Conservation (phyloP, 1,284 basidiomycete genomes). For the Boletus smithii region DNA sequence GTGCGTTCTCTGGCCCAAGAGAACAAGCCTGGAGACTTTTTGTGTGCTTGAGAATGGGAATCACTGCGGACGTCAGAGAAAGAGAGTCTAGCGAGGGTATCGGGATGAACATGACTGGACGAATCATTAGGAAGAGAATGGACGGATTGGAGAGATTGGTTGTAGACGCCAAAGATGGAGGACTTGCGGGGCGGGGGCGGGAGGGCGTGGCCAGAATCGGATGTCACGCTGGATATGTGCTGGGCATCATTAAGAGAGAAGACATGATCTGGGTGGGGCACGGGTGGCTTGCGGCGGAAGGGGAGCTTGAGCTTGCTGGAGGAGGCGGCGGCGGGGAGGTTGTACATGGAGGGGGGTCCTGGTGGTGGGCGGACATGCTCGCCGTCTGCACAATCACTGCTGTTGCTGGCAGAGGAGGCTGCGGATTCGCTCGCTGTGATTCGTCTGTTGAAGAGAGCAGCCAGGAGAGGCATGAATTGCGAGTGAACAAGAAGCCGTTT, state of each 20-base stretch:
- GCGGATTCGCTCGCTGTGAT: constrained; percentile 31
- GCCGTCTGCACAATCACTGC: constrained; percentile 36
- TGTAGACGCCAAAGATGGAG: constrained; percentile 53
- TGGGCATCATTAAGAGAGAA: no score
- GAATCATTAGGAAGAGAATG: constrained; percentile 53
- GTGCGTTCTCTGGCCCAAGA: constrained; percentile 44
- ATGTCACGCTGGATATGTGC: constrained; percentile 33
- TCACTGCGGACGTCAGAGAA: constrained; percentile 22
- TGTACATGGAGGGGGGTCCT: constrained; percentile 34
- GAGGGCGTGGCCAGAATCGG: constrained; percentile 38
- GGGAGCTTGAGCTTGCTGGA: constrained; percentile 42
- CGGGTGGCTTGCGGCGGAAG: constrained; percentile 27
- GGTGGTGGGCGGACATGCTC: constrained; percentile 43
- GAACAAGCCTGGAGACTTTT: constrained; percentile 35
- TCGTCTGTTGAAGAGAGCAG: constrained; percentile 29
- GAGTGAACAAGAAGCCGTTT: no score
- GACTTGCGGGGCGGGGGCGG: constrained; percentile 52
- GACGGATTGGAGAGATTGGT: constrained; percentile 49
- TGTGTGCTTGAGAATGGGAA: constrained; percentile 20
- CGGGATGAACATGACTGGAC: no score
- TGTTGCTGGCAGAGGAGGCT: constrained; percentile 20
- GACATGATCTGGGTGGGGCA: no score
- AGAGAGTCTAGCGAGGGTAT: constrained; percentile 28
- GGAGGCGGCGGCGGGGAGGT: constrained; percentile 25
- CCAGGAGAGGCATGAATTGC: constrained; percentile 30